Conservation (phyloP, 768 basidiomycete species). For the Hericium rajendrae region DNA sequence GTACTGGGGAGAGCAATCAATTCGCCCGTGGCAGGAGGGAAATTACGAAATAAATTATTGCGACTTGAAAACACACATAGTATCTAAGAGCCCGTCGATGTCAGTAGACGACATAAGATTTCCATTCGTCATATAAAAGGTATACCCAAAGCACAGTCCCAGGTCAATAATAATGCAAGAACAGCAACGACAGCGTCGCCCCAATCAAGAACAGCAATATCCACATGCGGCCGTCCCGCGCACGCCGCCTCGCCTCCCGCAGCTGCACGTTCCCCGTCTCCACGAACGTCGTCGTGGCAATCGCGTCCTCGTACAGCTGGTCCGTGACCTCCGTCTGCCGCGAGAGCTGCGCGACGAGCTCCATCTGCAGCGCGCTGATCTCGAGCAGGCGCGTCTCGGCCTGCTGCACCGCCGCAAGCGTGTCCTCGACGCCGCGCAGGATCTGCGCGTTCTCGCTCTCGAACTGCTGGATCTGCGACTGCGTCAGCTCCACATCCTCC, state of each 20-base stretch:
- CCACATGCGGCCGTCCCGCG: slow-evolving; percentile 81
- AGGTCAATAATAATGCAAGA: slow-evolving; percentile 78
- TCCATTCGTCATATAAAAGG: neutral
- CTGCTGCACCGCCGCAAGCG: slow-evolving; percentile 80
- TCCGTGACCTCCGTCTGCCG: slow-evolving; percentile 90
- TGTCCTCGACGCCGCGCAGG: slow-evolving; percentile 74
- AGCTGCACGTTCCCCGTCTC: slow-evolving; percentile 88
- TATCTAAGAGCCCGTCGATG: too few relatives aligned
- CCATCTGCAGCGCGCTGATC: slow-evolving; percentile 87
- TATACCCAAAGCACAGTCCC: neutral
- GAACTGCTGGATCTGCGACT: slow-evolving; percentile 86
- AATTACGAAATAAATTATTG: too few relatives aligned
- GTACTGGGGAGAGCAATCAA: too few relatives aligned
- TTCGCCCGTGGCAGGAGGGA: too few relatives aligned
- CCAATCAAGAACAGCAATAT: slow-evolving; percentile 88
- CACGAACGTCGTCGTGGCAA: slow-evolving; percentile 75
- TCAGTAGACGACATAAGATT: too few relatives aligned
- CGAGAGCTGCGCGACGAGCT: slow-evolving; percentile 80
- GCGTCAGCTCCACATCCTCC: slow-evolving; percentile 73
- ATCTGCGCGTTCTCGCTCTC: slow-evolving; percentile 87
- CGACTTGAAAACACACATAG: too few relatives aligned
- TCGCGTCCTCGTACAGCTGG: slow-evolving; percentile 89
- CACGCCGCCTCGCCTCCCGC: slow-evolving; percentile 78
- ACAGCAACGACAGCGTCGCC: slow-evolving; percentile 83
- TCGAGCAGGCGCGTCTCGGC: slow-evolving; percentile 90